Percentiles rank a stretch among this genome's conserved stretches.
phyloP scores from a whole-genome alignment of 176 grass and related monocot species.

The Juncus inflexus region DNA sequence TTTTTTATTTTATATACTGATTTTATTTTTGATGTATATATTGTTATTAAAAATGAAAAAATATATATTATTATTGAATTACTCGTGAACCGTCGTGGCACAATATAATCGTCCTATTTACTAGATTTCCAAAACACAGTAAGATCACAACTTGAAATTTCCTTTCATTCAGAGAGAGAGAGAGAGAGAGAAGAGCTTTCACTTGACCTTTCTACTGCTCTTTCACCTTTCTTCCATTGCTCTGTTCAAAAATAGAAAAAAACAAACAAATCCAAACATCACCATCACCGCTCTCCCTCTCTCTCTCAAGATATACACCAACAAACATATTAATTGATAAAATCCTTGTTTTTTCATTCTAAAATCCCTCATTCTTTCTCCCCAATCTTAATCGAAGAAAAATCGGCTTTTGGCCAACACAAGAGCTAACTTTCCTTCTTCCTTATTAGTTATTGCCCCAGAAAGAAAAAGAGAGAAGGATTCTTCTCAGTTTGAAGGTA shows the following conservation, averaged over 20 bases:
- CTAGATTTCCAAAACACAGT: neutral
- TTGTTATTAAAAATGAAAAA: too few relatives aligned
- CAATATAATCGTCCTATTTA: neutral
- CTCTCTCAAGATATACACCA: neutral
- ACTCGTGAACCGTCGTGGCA: neutral
- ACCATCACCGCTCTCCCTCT: neutral
- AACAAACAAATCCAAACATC: conserved; percentile 9
- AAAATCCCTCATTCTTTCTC: neutral
- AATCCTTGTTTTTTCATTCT: neutral
- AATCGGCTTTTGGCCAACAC: neutral
- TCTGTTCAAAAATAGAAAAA: conserved; percentile 15
- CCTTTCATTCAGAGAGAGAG: too few relatives aligned
- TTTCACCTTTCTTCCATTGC: neutral
- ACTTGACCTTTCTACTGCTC: neutral
- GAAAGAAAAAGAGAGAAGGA: neutral
- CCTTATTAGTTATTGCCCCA: neutral
- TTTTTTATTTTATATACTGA: too few relatives aligned
- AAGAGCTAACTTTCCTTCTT: neutral
- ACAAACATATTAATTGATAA: too few relatives aligned
- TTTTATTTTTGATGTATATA: too few relatives aligned
- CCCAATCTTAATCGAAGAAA: neutral
- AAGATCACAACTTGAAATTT: neutral
- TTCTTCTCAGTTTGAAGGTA: neutral
- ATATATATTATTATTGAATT: too few relatives aligned
- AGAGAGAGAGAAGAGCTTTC: conserved; percentile 5